phyloP scores from a whole-genome alignment of 805 yeast genomes.

The Nakazawaea populi region DNA sequence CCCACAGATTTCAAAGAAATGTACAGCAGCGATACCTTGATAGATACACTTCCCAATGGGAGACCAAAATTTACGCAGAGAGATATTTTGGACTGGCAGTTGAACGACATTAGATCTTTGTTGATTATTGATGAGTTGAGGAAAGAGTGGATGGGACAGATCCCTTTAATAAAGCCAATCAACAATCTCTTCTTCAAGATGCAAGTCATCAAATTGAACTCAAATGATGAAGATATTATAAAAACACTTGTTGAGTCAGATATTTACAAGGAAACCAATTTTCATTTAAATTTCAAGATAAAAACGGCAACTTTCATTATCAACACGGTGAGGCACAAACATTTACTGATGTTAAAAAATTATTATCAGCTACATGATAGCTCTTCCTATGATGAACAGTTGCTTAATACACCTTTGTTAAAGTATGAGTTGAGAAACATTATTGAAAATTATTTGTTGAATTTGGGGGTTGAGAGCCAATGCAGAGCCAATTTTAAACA shows the following conservation, averaged over 20 bases:
- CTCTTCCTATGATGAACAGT: background rate
- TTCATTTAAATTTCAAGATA: constrained; percentile 45
- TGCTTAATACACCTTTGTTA: constrained; percentile 20
- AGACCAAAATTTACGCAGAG: constrained; percentile 60
- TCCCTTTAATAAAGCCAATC: constrained; percentile 35
- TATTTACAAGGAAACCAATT: constrained; percentile 57
- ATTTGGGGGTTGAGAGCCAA: constrained; percentile 65
- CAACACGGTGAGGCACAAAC: constrained; percentile 47
- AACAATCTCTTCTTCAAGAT: constrained; percentile 36
- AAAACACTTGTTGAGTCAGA: constrained; percentile 49
- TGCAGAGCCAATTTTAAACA: constrained; percentile 60
- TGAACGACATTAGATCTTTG: constrained; percentile 63
- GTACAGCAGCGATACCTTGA: constrained; percentile 51
- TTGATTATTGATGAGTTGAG: constrained; percentile 43
- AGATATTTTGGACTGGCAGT: constrained; percentile 61
- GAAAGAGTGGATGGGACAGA: constrained; percentile 50
- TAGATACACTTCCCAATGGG: constrained; percentile 46
- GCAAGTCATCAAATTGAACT: constrained; percentile 45
- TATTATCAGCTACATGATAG: constrained; percentile 18
- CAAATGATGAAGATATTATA: constrained; percentile 43
- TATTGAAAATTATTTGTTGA: constrained; percentile 61
- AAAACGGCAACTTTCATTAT: constrained; percentile 63
- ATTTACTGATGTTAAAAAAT: constrained; percentile 21
- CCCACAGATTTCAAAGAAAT: constrained; percentile 47
- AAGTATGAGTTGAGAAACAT: constrained; percentile 63